Percentiles rank a stretch among this genome's conserved stretches.
Evolutionary conservation across 1,284 basidiomycete genomes (phyloP).

Genomic region (Hymenochaete sp.): DNA sequence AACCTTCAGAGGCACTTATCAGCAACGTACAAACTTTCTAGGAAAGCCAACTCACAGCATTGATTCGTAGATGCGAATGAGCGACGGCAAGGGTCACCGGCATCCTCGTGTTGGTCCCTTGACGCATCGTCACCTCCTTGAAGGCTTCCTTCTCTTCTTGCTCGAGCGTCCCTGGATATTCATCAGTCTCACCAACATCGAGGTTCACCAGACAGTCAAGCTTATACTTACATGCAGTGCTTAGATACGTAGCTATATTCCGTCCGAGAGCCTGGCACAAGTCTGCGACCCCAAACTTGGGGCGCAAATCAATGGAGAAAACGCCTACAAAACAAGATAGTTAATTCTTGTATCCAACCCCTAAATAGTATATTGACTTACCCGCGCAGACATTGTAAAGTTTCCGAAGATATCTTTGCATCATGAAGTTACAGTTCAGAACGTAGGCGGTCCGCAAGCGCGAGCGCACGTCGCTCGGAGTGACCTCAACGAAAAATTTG

Average conservation of each 20-base stretch:
- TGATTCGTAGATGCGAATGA: slow-evolving; percentile 57
- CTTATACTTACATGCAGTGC: slow-evolving; percentile 42
- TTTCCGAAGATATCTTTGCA: slow-evolving; percentile 66
- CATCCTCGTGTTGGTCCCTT: slow-evolving; percentile 49
- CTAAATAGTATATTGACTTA: slow-evolving; percentile 28
- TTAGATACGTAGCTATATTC: slow-evolving; percentile 38
- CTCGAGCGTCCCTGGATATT: slow-evolving; percentile 46
- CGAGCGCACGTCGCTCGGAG: slow-evolving; percentile 58
- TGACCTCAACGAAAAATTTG: slow-evolving; percentile 70
- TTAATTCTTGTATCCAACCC: slow-evolving; percentile 5
- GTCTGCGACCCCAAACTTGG: slow-evolving; percentile 52
- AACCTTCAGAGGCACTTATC: slow-evolving; percentile 33
- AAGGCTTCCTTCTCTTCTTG: slow-evolving; percentile 45
- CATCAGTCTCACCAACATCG: not conserved
- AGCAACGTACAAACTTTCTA: not conserved
- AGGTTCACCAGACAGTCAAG: not conserved
- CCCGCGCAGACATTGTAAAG: slow-evolving; percentile 69
- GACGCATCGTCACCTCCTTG: slow-evolving; percentile 53
- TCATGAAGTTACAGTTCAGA: slow-evolving; percentile 72
- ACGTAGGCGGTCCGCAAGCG: slow-evolving; percentile 57
- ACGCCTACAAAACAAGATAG: slow-evolving; percentile 34
- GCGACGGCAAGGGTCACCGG: slow-evolving; percentile 58
- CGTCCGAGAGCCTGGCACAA: slow-evolving; percentile 47
- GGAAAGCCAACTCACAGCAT: slow-evolving; percentile 40
- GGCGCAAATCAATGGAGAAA: slow-evolving; percentile 44